These are phyloP conservation scores for Vicia villosa DNA, from an alignment of 306 rosid species.

Conservation along the genomic window DNA sequence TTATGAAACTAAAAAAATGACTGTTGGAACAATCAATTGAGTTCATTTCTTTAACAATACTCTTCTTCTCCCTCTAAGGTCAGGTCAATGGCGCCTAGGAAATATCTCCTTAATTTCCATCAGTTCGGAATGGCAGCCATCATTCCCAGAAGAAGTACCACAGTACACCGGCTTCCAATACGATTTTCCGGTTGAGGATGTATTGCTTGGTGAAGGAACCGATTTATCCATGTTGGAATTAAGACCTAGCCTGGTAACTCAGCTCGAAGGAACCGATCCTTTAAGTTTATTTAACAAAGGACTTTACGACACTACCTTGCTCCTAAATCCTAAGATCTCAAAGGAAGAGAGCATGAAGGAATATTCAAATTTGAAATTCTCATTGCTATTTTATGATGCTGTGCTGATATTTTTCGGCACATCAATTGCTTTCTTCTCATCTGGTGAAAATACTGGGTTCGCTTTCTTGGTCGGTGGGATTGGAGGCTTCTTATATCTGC, in stretches of 20 bases:
- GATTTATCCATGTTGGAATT: slow-evolving; percentile 70
- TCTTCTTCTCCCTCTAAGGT: slow-evolving; percentile 53
- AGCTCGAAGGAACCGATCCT: slow-evolving; percentile 55
- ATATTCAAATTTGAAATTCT: slow-evolving; percentile 76
- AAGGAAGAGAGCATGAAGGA: slow-evolving; percentile 80
- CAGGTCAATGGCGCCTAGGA: slow-evolving; percentile 93
- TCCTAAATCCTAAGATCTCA: slow-evolving; percentile 40
- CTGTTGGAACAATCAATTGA: neutral
- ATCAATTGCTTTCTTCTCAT: slow-evolving; percentile 51
- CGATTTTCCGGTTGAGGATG: slow-evolving; percentile 60
- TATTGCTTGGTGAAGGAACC: slow-evolving; percentile 76
- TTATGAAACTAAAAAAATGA: slow-evolving; percentile 6
- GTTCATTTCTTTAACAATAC: slow-evolving; percentile 35
- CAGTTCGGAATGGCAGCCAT: slow-evolving; percentile 35
- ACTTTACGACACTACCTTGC: slow-evolving; percentile 37
- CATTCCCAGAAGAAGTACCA: slow-evolving; percentile 42
- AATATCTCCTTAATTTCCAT: slow-evolving; percentile 58
- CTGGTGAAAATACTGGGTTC: slow-evolving; percentile 55
- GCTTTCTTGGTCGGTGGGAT: slow-evolving; percentile 84
- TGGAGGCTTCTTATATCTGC: slow-evolving; percentile 79
- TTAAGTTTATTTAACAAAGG: slow-evolving; percentile 41
- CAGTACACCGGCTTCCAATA: slow-evolving; percentile 51
- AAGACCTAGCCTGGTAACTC: slow-evolving; percentile 57
- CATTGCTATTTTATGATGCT: slow-evolving; percentile 83
- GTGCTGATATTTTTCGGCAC: slow-evolving; percentile 62